Percentiles rank a stretch among this genome's conserved stretches.
Conservation (phyloP, 768 basidiomycete genomes). For the Pleurotus giganteus region DNA sequence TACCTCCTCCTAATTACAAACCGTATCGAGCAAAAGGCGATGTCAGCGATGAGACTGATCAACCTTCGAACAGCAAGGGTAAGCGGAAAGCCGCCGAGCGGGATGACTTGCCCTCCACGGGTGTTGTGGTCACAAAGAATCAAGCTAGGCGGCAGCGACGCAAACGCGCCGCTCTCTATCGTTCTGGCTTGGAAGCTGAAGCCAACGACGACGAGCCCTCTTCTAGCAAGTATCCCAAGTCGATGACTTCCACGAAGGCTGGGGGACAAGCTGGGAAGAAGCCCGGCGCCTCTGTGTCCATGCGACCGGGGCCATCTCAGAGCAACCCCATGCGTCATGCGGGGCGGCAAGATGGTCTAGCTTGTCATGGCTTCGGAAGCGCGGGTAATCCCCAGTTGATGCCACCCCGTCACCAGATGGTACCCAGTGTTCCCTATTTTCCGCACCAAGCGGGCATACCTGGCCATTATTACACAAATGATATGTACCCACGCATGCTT, state of each 20-base stretch:
- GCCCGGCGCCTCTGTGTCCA: neutral
- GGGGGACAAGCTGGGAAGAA: neutral
- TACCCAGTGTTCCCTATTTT: no score
- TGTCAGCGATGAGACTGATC: neutral
- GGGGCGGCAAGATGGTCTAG: neutral
- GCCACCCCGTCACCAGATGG: no score
- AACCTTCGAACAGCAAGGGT: neutral
- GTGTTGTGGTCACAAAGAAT: neutral
- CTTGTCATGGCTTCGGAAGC: neutral
- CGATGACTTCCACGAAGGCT: neutral
- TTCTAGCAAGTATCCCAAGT: neutral
- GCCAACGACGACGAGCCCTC: neutral
- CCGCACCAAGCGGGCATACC: no score
- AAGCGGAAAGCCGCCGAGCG: neutral
- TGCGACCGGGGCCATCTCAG: constrained; percentile 1
- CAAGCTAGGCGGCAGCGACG: neutral
- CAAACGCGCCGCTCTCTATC: neutral
- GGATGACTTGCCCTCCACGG: neutral
- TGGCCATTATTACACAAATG: no score
- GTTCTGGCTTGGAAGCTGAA: neutral
- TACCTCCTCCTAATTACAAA: constrained; percentile 39
- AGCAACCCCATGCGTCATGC: neutral
- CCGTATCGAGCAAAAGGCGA: constrained; percentile 3
- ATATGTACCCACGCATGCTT: no score
- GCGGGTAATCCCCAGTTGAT: constrained; percentile 2